Evolutionary conservation across 1,284 basidiomycete genomes (phyloP), one percentile per base, ranked within the genome.

Genomic region (Naganishia sp.): DNA sequence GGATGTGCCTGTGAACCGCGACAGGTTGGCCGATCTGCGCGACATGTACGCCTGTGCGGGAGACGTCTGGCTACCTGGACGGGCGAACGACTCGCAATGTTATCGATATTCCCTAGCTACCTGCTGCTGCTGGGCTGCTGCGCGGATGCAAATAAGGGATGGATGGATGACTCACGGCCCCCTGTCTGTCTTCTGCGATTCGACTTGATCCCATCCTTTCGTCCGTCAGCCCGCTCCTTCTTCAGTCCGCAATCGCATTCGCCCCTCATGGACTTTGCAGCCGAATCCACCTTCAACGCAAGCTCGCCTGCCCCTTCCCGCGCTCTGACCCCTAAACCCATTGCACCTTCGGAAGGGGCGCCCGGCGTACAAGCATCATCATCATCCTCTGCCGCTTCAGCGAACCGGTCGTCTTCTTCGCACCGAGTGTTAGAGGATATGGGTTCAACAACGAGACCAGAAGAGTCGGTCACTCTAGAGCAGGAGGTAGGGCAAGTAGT

Each of bases 401-500:
- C 23, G n/a, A 32, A 61, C 42, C 23, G 21, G 3, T 31, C n/a
- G 7, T 18, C 23, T 45, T 21, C 51, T 21, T 13, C 15, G n/a
- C 23, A 6, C 35, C 10, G n/a, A 31, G 18, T 23, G 18, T 18
- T 10, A 18, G 15, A 23, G 17, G 42, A 15, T 23, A 32, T 4
- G 18, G 50, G 7, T 28, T 21, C 18, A n/a, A 11, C 11, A 63
- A 13, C 32, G 11, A 13, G 15, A 18, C 43, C 51, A 21, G 45
- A 25, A n/a, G 42, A 45, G 17, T 42, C 57, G 13, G 43, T 17
- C 23, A 61, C 55, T 23, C 46, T 68, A 54, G 88, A 94, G 74
- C 88, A 92, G 71, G 92, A 94, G 77, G 90, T 95, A 9, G 84
- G 84, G 3, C 88, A 94, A 75, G 91, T 93, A 25, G 85, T 94